Evolutionary conservation across 495 filamentous ascomycete species (phyloP).

Genomic region (Lepraria neglecta): DNA sequence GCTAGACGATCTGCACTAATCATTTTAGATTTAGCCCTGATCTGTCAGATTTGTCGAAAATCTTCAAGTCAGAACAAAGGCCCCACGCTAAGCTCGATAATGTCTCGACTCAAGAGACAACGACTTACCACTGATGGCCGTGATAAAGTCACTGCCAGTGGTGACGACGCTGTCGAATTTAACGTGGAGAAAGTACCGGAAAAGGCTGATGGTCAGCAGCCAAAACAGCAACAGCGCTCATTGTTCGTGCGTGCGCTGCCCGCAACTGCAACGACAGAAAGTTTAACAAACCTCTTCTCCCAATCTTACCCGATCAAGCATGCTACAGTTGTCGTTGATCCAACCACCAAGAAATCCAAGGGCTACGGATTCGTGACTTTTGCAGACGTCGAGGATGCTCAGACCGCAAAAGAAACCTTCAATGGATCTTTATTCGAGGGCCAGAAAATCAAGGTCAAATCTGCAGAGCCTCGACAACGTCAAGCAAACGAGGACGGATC

Average conservation of each 20-base stretch:
- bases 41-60: not conserved
- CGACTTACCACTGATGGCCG: constrained; percentile 30
- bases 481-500: constrained; percentile 34
- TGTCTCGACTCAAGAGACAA: constrained; percentile 31
- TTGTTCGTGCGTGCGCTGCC: constrained; percentile 89
- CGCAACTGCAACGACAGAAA: constrained; percentile 68
- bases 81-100: not conserved
- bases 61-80: not conserved
- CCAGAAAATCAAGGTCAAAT: constrained; percentile 73
- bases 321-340: constrained; percentile 77
- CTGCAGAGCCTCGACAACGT: constrained; percentile 79
- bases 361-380: constrained; percentile 98
- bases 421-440: constrained; percentile 67
- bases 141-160: constrained; percentile 25
- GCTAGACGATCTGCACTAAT: not conserved
- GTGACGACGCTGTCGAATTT: constrained; percentile 13
- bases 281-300: constrained; percentile 81
- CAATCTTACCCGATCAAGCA: constrained; percentile 91
- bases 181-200: constrained; percentile 6
- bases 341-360: constrained; percentile 72
- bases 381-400: constrained; percentile 83
- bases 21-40: not conserved
- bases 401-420: constrained; percentile 69
- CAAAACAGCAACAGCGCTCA: constrained; percentile 47
- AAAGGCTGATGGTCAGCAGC: constrained; percentile 8